Base-by-base conservation (phyloP, 148 eudicot species). In the Cornus kousa region DNA sequence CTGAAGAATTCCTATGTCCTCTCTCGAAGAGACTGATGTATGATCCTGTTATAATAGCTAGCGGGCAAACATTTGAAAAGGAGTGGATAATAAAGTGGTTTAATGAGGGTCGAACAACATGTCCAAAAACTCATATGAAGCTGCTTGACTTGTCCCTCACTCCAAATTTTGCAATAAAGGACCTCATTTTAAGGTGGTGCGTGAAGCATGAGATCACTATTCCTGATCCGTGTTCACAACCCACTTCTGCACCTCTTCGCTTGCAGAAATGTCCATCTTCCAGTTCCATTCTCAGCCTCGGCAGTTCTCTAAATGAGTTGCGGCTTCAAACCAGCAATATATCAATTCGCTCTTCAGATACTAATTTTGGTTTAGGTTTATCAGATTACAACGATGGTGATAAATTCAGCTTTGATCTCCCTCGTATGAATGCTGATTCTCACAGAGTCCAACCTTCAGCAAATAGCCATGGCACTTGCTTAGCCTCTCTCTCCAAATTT, bases 21-120 rank as follows among this genome's bases (percentile, higher is more conserved):
- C 48, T 72, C 48, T 72, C 74, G 23, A 8, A 13, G 37, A 23
- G 62, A 23, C 9, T 72, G 35, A 72, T 72, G 74, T 50, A 72
- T 24, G 74, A 72, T 48, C 74, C 74, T 23, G 74, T 72, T 50
- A 24, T 72, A 5, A 72, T 48, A 35, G 74, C 33, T 11, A 35
- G 20, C 4, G 74, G 74, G 74, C 74, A 72, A 50, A 46, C 74
- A 50, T 72, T 22, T 72, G 74, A 72, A 37, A 46, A 60, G 74
- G 24, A 48, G 60, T 72, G 74, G 60, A 72, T 72, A 22, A 37
- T 48, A n/a, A 72, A 72, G 35, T 46, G 62, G 74, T 72, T 72
- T 22, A 23, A 28, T 46, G 62, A 72, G 2, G 74, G 74, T 23
- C 35, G 23, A 24, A 33, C 6, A 20, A 72, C 74, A 22, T 72